Percentiles rank a stretch among this genome's conserved stretches.
Evolutionary conservation across 2,329 filamentous ascomycete species (phyloP).

Genomic region (Stagonosporopsis chrysanthemi): DNA sequence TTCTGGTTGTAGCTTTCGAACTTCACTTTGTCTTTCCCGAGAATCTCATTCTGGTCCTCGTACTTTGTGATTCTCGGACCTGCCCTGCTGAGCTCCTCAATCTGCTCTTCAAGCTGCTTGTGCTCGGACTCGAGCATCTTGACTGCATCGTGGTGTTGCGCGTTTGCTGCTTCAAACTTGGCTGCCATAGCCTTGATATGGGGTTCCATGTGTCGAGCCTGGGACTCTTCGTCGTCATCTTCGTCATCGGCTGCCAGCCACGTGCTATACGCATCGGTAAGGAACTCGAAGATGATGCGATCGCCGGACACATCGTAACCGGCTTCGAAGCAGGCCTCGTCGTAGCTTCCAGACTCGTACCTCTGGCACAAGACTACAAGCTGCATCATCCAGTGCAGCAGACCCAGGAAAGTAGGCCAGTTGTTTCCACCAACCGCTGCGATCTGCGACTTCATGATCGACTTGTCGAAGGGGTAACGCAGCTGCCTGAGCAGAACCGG

Average conservation of each 20-base stretch:
- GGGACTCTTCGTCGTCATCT: conserved; percentile 81
- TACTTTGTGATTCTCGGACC: conserved; percentile 83
- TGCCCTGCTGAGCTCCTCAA: conserved; percentile 87
- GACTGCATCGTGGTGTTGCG: conserved; percentile 83
- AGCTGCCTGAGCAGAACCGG: conserved; percentile 91
- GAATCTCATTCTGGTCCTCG: conserved; percentile 88
- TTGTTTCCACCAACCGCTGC: conserved; percentile 95
- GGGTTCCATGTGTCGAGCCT: conserved; percentile 71
- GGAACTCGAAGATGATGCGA: conserved; percentile 91
- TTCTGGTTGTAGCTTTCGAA: conserved; percentile 94
- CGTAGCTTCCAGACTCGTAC: conserved; percentile 79
- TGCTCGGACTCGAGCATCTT: conserved; percentile 88
- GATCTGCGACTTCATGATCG: conserved; percentile 95
- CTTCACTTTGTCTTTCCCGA: conserved; percentile 93
- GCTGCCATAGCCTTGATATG: conserved; percentile 88
- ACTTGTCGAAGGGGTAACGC: conserved; percentile 92
- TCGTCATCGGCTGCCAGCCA: conserved; percentile 85
- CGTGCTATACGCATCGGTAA: conserved; percentile 88
- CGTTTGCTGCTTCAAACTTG: conserved; percentile 85
- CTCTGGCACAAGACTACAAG: conserved; percentile 91
- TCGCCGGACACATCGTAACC: conserved; percentile 89
- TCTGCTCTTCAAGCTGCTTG: conserved; percentile 79
- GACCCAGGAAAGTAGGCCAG: conserved; percentile 91
- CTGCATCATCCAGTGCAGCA: conserved; percentile 99
- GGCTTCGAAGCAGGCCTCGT: conserved; percentile 86